Conservation (phyloP, 2,329 filamentous ascomycete genomes). For the Juglanconis sp. region DNA sequence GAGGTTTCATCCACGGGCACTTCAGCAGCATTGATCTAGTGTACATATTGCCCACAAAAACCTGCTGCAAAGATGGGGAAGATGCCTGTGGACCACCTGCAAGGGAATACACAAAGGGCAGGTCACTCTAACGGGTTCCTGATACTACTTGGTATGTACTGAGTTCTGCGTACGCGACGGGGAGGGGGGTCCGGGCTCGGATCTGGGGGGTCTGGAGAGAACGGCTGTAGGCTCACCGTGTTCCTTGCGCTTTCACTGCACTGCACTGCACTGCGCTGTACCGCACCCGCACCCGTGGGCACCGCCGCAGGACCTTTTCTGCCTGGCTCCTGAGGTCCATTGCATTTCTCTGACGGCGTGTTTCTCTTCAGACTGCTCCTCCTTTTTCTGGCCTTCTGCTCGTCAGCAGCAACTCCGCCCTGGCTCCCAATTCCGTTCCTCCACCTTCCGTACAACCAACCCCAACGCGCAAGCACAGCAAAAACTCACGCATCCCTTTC, state of each 20-base stretch:
- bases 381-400: neutral
- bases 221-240: too few relatives aligned
- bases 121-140: neutral
- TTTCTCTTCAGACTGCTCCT: neutral
- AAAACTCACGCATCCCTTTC: slow-evolving; percentile 8
- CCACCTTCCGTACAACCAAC: slow-evolving; percentile 4
- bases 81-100: neutral
- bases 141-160: neutral
- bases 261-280: too few relatives aligned
- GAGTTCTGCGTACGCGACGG: too few relatives aligned
- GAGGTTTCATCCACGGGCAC: neutral
- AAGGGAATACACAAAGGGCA: neutral
- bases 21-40: neutral
- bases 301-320: too few relatives aligned
- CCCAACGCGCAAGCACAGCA: neutral
- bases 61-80: neutral
- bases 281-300: too few relatives aligned
- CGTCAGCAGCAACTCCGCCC: neutral
- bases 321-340: too few relatives aligned
- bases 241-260: too few relatives aligned
- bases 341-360: neutral
- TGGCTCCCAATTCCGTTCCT: neutral
- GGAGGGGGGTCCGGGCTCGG: too few relatives aligned
- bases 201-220: too few relatives aligned
- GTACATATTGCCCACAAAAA: neutral